Percentiles rank a stretch among this genome's conserved stretches.
Evolutionary conservation across 768 basidiomycete species (phyloP).

Genomic region (Russula brevipes): DNA sequence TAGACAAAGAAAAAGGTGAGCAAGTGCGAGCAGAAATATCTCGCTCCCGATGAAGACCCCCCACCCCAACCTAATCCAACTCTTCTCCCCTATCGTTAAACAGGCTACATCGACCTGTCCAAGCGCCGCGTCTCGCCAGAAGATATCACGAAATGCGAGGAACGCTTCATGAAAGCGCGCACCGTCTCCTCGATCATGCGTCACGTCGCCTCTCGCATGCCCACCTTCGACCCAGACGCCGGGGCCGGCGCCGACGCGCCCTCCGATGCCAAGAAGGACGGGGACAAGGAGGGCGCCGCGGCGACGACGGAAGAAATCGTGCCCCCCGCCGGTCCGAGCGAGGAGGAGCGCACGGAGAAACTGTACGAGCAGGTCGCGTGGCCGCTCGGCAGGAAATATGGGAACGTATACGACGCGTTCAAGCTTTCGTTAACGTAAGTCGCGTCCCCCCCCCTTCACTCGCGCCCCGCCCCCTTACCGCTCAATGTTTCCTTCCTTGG

Average conservation of each 20-base stretch:
- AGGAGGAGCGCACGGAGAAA: conserved; percentile 76
- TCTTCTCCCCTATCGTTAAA: neutral
- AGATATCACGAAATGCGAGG: conserved; percentile 98
- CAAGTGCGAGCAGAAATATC: neutral
- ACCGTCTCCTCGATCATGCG: conserved; percentile 90
- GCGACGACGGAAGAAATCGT: conserved; percentile 41
- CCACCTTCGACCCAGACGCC: conserved; percentile 36
- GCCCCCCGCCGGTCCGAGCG: conserved; percentile 43
- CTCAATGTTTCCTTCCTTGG: conserved; percentile 4
- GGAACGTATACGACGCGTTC: conserved; percentile 97
- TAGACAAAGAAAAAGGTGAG: conserved; percentile 97
- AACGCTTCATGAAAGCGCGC: conserved; percentile 97
- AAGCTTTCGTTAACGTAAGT: conserved; percentile 91
- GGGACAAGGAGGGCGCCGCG: conserved; percentile 46
- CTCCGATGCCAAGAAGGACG: conserved; percentile 40
- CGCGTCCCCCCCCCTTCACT: neutral
- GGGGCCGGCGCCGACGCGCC: conserved; percentile 28
- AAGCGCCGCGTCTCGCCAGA: conserved; percentile 98
- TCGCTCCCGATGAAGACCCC: neutral
- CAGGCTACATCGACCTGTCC: conserved; percentile 97
- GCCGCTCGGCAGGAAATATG: conserved; percentile 89
- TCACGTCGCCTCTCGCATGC: conserved; percentile 82
- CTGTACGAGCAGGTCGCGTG: conserved; percentile 90
- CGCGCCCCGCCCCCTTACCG: neutral
- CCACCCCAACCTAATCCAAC: neutral